A percentile compares a stretch with the other conserved stretches of the same genome.
These are phyloP conservation scores for Sutorius australiensis DNA, from an alignment of 768 basidiomycete species.

Conservation along the genomic window DNA sequence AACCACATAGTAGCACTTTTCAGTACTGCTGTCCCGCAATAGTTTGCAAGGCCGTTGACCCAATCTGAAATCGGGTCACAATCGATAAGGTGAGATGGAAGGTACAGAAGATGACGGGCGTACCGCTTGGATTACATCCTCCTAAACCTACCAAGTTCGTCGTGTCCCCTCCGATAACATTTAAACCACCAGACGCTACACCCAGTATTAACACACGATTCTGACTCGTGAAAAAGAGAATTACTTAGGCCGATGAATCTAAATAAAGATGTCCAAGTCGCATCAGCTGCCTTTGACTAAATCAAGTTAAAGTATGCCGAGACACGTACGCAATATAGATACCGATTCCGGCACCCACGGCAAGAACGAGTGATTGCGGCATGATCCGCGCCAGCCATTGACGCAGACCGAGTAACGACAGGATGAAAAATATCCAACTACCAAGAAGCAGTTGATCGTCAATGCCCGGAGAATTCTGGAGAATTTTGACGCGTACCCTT, in stretches of 20 bases:
- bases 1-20: constrained; percentile 81
- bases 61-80: constrained; percentile 36
- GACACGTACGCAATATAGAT: constrained; percentile 74
- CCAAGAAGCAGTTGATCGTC: neutral
- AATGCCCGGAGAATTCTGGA: neutral
- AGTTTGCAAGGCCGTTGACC: constrained; percentile 45
- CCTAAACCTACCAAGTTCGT: constrained; percentile 71
- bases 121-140: constrained; percentile 59
- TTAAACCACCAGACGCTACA: constrained; percentile 61
- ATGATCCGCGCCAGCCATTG: constrained; percentile 89
- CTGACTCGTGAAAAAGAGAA: neutral
- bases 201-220: constrained; percentile 1
- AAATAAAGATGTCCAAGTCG: constrained; percentile 9
- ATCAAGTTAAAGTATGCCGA: neutral
- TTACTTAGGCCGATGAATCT: constrained; percentile 75
- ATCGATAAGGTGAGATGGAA: constrained; percentile 6
- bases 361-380: constrained; percentile 81
- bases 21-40: constrained; percentile 62
- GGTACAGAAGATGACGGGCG: constrained; percentile 1
- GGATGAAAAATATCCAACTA: constrained; percentile 78
- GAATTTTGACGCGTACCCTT: constrained; percentile 52
- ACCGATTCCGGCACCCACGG: constrained; percentile 85
- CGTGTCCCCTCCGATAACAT: constrained; percentile 71
- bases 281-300: constrained; percentile 5
- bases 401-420: constrained; percentile 79